Conservation (phyloP, 495 filamentous ascomycete genomes). For the Terfezia claveryi region DNA sequence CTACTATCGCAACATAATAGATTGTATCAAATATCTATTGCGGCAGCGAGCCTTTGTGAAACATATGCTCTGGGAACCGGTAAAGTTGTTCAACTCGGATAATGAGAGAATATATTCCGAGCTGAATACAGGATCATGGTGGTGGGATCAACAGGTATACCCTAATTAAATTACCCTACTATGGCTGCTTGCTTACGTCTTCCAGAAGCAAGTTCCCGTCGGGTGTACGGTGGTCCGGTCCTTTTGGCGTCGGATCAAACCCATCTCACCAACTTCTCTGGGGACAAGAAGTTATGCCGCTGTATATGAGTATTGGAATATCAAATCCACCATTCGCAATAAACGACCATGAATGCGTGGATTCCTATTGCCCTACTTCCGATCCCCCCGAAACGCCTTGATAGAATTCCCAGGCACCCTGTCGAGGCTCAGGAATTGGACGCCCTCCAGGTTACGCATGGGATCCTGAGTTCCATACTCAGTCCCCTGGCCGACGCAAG, state of each 20-base stretch:
- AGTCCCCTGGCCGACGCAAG: neutral
- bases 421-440: neutral
- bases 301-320: conserved; percentile 1
- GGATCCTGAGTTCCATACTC: no score
- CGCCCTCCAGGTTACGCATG: neutral
- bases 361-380: neutral
- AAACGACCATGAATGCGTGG: neutral
- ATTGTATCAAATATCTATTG: neutral
- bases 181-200: no score
- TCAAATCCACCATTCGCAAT: neutral
- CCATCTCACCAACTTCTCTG: conserved; percentile 1
- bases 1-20: no score
- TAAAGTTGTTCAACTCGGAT: neutral
- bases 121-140: neutral
- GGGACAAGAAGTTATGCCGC: neutral
- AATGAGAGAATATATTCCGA: no score
- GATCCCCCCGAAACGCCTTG: neutral
- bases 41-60: neutral
- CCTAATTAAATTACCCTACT: neutral
- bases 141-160: neutral
- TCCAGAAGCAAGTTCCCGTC: neutral
- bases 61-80: neutral
- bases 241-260: neutral
- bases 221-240: neutral
- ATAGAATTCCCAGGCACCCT: neutral